Conservation (phyloP, 2,329 filamentous ascomycete species). For the Epichloe glyceriae region DNA sequence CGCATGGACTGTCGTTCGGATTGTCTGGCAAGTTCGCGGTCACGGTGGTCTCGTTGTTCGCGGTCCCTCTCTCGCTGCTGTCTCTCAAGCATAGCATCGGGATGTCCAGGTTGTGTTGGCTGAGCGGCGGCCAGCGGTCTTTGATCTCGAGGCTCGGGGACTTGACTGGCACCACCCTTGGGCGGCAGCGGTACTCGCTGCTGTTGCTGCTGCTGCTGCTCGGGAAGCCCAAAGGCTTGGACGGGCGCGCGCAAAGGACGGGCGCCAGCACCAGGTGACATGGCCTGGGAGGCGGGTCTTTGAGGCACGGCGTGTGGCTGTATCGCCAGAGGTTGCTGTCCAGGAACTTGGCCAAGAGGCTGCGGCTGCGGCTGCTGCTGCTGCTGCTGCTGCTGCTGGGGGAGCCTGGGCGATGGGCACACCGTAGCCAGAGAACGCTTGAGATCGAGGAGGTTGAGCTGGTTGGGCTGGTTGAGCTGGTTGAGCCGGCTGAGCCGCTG, state of each 20-base stretch:
- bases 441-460: conserved; percentile 18
- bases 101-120: conserved; percentile 2
- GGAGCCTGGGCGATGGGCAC: conserved; percentile 33
- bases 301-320: conserved; percentile 26
- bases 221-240: conserved; percentile 30
- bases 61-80: conserved; percentile 10
- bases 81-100: conserved; percentile 7
- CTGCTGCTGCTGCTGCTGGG: conserved; percentile 12
- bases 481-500: conserved; percentile 11
- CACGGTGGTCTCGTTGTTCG: conserved; percentile 9
- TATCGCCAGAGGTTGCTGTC: conserved; percentile 17
- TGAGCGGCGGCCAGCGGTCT: conserved; percentile 5
- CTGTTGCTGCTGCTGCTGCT: conserved; percentile 17
- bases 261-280: conserved; percentile 28
- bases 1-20: conserved; percentile 19
- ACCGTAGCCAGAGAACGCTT: conserved; percentile 29
- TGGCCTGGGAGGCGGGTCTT: conserved; percentile 27
- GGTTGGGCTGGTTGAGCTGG: conserved; percentile 1
- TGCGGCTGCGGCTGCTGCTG: conserved; percentile 5
- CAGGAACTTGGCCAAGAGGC: conserved; percentile 1
- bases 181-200: conserved; percentile 3
- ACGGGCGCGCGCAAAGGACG: conserved; percentile 31
- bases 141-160: conserved; percentile 7
- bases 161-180: conserved; percentile 1
- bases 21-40: conserved; percentile 8